Percentiles rank a stretch among this genome's conserved stretches.
These are phyloP conservation scores for Prunus dulcis DNA, from an alignment of 306 rosid species.

Conservation along the genomic window DNA sequence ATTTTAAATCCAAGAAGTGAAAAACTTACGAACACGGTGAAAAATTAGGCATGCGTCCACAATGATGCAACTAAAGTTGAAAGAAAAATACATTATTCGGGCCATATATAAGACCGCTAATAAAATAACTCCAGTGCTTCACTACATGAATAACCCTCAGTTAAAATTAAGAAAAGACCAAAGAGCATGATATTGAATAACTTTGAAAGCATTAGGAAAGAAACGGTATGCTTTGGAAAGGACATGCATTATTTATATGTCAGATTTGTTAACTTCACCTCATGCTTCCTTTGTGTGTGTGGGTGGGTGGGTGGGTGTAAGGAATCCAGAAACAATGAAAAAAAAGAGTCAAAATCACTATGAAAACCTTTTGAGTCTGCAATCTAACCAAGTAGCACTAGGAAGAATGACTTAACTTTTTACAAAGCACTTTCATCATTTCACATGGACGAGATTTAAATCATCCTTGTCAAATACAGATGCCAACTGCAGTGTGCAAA, in stretches of 20 bases:
- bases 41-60: neutral
- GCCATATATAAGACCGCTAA: neutral
- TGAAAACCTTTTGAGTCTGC: too few species aligned
- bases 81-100: neutral
- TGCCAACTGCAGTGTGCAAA: neutral
- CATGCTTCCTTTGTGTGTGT: too few species aligned
- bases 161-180: neutral
- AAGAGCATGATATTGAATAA: neutral
- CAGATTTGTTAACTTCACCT: too few species aligned
- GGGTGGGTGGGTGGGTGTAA: too few species aligned
- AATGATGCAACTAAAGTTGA: neutral
- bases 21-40: slow-evolving; percentile 4
- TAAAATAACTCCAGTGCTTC: neutral
- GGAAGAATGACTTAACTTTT: neutral
- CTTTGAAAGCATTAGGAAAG: neutral
- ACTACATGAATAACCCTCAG: neutral
- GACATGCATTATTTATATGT: neutral
- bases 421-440: neutral
- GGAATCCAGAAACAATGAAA: too few species aligned
- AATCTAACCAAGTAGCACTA: neutral
- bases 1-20: slow-evolving; percentile 26
- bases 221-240: neutral
- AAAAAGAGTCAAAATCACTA: too few species aligned
- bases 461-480: neutral
- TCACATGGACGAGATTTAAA: neutral